A percentile compares a stretch with the other conserved stretches of the same genome.
Conservation (phyloP, 345 rosid species). For the Populus davidiana region DNA sequence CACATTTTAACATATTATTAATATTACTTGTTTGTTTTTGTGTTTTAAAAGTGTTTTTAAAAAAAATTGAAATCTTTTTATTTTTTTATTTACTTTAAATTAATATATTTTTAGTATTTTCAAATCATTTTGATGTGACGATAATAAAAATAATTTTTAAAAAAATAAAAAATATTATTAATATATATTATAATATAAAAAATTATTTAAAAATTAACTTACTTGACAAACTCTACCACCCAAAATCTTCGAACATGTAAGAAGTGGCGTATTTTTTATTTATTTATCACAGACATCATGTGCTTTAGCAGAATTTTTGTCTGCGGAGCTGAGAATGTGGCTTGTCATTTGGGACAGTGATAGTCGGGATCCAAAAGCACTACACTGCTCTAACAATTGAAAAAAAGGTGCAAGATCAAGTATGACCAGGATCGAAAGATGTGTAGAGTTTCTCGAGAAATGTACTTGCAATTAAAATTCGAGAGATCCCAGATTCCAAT, state of each 20-base stretch:
- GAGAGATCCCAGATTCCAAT: constrained; percentile 32
- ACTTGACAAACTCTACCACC: too few relatives aligned
- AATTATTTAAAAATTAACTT: too few relatives aligned
- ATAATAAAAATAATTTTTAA: too few relatives aligned
- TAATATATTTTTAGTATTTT: too few relatives aligned
- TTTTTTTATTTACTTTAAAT: too few relatives aligned
- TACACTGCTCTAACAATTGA: not conserved
- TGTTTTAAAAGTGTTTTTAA: too few relatives aligned
- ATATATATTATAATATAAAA: too few relatives aligned
- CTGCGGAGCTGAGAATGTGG: not conserved
- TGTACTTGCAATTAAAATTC: constrained; percentile 12
- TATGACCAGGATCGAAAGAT: not conserved
- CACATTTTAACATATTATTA: too few relatives aligned
- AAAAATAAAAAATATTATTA: too few relatives aligned
- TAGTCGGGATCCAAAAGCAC: not conserved
- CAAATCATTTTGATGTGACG: too few relatives aligned
- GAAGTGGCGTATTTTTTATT: not conserved
- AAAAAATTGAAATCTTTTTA: too few relatives aligned
- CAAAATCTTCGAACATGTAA: not conserved
- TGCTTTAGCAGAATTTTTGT: not conserved
- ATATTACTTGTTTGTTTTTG: too few relatives aligned
- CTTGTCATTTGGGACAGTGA: not conserved
- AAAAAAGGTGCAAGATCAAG: not conserved
- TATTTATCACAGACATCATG: not conserved
- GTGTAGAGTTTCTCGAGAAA: constrained; percentile 22